A percentile compares a stretch with the other conserved stretches of the same genome.
Conservation (phyloP, 2,329 filamentous ascomycete species). For the Botryosphaeria dothidea region DNA sequence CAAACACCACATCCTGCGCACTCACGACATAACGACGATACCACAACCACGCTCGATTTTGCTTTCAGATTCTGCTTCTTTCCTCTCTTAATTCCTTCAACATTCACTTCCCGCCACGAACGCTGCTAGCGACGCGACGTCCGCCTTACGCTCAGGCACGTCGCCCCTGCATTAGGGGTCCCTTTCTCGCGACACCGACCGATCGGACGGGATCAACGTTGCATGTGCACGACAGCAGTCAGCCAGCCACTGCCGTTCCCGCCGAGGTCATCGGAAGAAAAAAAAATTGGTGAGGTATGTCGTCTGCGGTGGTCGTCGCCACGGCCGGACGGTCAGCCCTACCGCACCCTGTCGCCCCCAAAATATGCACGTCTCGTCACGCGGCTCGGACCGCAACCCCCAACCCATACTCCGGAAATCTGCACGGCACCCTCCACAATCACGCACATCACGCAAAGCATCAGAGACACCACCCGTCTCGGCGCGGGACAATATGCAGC, state of each 20-base stretch:
- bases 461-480: not conserved
- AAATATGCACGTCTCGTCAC: slow-evolving; percentile 5
- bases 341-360: slow-evolving; percentile 2
- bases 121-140: not conserved
- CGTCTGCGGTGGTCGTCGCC: not conserved
- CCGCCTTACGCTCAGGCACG: slow-evolving; percentile 5
- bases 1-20: not conserved
- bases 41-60: not conserved
- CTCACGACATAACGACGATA: not conserved
- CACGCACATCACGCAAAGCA: not conserved
- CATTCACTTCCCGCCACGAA: not conserved
- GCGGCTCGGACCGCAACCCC: slow-evolving; percentile 6
- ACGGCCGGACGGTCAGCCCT: not conserved
- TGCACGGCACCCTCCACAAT: slow-evolving; percentile 14
- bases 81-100: not conserved
- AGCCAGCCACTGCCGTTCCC: not conserved
- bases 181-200: not conserved
- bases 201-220: slow-evolving; percentile 1
- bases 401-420: not conserved
- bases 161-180: not conserved
- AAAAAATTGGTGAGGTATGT: not conserved
- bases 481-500: not conserved
- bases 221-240: not conserved
- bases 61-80: not conserved
- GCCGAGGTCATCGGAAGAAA: not conserved